Evolutionary conservation across 2,329 filamentous ascomycete genomes (phyloP).

Genomic region (Pezicula radicicola): DNA sequence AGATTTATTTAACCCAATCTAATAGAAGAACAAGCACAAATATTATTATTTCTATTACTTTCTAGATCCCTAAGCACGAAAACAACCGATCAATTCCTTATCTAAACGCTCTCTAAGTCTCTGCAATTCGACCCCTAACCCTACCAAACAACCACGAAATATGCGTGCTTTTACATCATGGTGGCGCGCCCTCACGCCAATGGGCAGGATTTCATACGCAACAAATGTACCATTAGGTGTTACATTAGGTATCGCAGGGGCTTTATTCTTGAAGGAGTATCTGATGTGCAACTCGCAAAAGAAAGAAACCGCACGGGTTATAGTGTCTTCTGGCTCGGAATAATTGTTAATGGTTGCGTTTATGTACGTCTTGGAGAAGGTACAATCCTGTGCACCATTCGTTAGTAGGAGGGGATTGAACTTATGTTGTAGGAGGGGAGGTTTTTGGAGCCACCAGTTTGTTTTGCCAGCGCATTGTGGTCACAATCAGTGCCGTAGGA

Average conservation of each 20-base stretch:
- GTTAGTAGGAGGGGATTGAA: slow-evolving; percentile 1
- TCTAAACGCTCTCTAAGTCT: slow-evolving; percentile 10
- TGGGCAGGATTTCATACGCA: slow-evolving; percentile 12
- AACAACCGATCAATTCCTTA: slow-evolving; percentile 12
- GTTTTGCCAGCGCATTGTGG: too few species aligned
- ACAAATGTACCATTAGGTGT: slow-evolving; percentile 3
- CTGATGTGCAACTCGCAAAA: slow-evolving; percentile 8
- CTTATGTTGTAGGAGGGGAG: slow-evolving; percentile 1
- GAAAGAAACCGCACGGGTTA: slow-evolving; percentile 9
- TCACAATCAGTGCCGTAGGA: too few species aligned
- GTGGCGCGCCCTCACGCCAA: slow-evolving; percentile 12
- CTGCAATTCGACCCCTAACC: slow-evolving; percentile 1
- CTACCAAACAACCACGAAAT: slow-evolving; percentile 11
- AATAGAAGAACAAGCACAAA: too few species aligned
- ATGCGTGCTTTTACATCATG: slow-evolving; percentile 12
- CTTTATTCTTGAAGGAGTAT: slow-evolving; percentile 8
- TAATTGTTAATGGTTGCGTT: slow-evolving; percentile 9
- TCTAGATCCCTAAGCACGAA: slow-evolving; percentile 9
- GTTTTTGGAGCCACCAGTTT: not conserved
- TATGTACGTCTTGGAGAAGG: slow-evolving; percentile 8
- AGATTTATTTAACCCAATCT: too few species aligned
- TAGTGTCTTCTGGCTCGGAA: slow-evolving; percentile 8
- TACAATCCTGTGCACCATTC: slow-evolving; percentile 6
- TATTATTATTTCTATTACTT: slow-evolving; percentile 7
- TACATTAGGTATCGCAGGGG: slow-evolving; percentile 1